Evolutionary conservation across 2,329 filamentous ascomycete species (phyloP), one percentile per base, ranked within the genome.

Genomic region (Penicillium sp.): DNA sequence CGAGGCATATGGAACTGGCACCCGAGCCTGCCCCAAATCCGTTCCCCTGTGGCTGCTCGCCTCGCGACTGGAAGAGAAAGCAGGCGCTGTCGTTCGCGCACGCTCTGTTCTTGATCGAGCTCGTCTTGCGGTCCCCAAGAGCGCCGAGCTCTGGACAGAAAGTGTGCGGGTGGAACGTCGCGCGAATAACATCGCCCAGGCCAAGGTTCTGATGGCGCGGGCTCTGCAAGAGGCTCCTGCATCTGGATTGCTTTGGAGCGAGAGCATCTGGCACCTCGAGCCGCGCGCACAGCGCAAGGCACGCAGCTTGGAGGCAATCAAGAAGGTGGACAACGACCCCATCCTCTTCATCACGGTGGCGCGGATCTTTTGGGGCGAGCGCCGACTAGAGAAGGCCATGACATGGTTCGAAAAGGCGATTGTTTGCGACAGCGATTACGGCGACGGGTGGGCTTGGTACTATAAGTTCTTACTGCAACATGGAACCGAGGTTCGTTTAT

Each of bases 391-490:
- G 58, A 95, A 96, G 69, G 91, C 93, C 2, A 86, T 90, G 69
- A 90, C 82, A 55, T 98, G 93, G 93, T 98, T 98, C 68, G 89
- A 96, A 71, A 95, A 95, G 71, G 93, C 93, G 0, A 83, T 96
- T 46, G 77, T 95, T 44, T 75, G 93, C 10, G 89, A 98, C 62
- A 82, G 85, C 28, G 90, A 97, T 66, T 74, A 82, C 41, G 93
- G 93, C 41, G 94, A 98, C 72, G 87, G 84, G 9, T 98, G 94
- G 94, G 91, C 89, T 16, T 98, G 91, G 91, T 98, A 96, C 69
- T 93, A 89, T 69, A 90, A 91, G 68, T 98, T 97, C 67, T 65
- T 97, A 55, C 67, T 83, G 57, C 88, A 96, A 75, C 90, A 98
- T 71, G 94, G 93, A 8, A 96, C 89, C 4, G 85, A 89, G 55